Percentiles rank a stretch among this genome's conserved stretches.
Evolutionary conservation across 1,284 basidiomycete species (phyloP).

Genomic region (Leccinum colubrinum): DNA sequence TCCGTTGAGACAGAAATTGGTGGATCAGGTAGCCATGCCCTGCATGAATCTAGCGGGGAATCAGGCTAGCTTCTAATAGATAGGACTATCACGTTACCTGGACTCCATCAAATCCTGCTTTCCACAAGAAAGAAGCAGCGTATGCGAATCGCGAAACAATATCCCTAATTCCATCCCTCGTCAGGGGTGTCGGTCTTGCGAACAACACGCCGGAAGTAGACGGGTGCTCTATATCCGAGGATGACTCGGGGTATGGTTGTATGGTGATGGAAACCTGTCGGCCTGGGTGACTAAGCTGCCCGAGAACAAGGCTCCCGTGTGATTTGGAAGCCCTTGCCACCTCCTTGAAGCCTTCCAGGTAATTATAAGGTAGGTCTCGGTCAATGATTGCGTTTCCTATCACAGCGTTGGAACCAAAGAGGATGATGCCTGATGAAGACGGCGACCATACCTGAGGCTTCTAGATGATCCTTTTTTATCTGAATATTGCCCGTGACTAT

Average conservation of each 20-base stretch:
- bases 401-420: not conserved
- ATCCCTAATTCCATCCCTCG: slow-evolving; percentile 31
- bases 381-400: slow-evolving; percentile 33
- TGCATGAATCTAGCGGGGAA: slow-evolving; percentile 35
- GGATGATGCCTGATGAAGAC: not conserved
- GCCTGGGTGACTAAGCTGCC: slow-evolving; percentile 33
- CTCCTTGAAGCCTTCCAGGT: slow-evolving; percentile 22
- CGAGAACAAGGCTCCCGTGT: slow-evolving; percentile 28
- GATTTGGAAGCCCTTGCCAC: slow-evolving; percentile 33
- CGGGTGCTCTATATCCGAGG: slow-evolving; percentile 34
- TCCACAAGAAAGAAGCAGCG: slow-evolving; percentile 24
- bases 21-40: slow-evolving; percentile 48
- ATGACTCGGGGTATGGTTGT: slow-evolving; percentile 34
- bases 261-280: slow-evolving; percentile 37
- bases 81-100: slow-evolving; percentile 17
- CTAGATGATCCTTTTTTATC: slow-evolving; percentile 34
- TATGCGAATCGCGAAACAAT: slow-evolving; percentile 30
- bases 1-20: slow-evolving; percentile 39
- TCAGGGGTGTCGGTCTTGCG: slow-evolving; percentile 29
- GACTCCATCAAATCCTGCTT: slow-evolving; percentile 32
- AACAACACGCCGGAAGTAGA: slow-evolving; percentile 34
- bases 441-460: slow-evolving; percentile 28
- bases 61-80: not conserved
- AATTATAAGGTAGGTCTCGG: slow-evolving; percentile 25
- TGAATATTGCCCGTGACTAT: slow-evolving; percentile 34